These are phyloP conservation scores for Conticribra guillardii DNA, from an alignment of 108 stramenopile species.

Conservation along the genomic window DNA sequence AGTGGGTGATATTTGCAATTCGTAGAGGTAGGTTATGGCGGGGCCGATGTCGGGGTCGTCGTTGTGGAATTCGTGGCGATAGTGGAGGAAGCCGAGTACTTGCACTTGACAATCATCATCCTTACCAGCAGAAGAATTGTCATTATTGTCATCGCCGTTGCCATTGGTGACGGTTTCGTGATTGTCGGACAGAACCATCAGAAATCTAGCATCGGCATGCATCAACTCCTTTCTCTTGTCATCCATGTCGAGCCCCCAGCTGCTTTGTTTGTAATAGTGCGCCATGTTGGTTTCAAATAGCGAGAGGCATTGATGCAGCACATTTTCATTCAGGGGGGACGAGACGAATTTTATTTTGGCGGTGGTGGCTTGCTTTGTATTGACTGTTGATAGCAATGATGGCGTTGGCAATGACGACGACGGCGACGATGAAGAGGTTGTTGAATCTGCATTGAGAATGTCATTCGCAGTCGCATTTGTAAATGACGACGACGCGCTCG, in stretches of 20 bases:
- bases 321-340: slow-evolving; percentile 22
- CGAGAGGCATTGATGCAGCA: slow-evolving; percentile 42
- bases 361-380: neutral
- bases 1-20: slow-evolving; percentile 66
- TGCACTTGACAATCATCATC: neutral
- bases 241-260: slow-evolving; percentile 81
- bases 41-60: slow-evolving; percentile 38
- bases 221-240: slow-evolving; percentile 65
- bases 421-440: neutral
- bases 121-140: no score
- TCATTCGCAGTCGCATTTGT: no score
- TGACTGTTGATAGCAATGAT: neutral
- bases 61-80: slow-evolving; percentile 84
- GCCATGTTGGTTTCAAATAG: slow-evolving; percentile 83
- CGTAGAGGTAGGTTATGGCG: slow-evolving; percentile 60
- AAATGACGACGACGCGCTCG: no score
- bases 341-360: slow-evolving; percentile 24
- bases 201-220: slow-evolving; percentile 70
- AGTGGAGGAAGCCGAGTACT: slow-evolving; percentile 72
- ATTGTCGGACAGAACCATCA: slow-evolving; percentile 40
- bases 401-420: neutral
- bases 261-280: slow-evolving; percentile 61
- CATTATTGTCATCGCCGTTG: neutral
- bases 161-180: neutral
- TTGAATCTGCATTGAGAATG: neutral